Evolutionary conservation across 345 rosid genomes (phyloP), one percentile per base, ranked within the genome.

Genomic region (Cardamine resedifolia): DNA sequence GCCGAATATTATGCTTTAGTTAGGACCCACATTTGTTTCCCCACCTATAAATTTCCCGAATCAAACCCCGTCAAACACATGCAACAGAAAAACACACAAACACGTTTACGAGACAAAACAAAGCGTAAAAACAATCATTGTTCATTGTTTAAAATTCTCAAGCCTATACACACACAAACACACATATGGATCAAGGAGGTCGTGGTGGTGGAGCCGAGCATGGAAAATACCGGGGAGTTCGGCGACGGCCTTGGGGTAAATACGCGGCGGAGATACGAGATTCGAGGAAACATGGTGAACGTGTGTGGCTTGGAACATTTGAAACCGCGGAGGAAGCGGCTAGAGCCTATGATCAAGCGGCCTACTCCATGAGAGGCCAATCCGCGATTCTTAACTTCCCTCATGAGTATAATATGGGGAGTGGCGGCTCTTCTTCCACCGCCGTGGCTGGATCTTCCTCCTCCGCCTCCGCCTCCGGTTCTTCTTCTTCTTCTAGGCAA

Each of bases 181-280:
- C 1, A n/a, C n/a, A n/a, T n/a, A 75, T 75, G 79, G 66, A 70
- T n/a, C 75, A 64, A 70, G 76, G 79, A 34, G 75, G 75, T 70
- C 34, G 71, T 28, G 66, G 66, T 55, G 55, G 71, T 6, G 73
- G 63, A 59, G 73, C 68, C 5, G 75, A 76, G 36, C 71, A 76
- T 19, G 71, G 53, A n/a, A 76, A 76, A 66, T 90, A 87, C 78
- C 79, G 98, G 0, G 98, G 98, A 7, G 92, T 92, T n/a, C 45
- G 98, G 15, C 73, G 79, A 72, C 79, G 98, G 75, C 98, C 98
- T 0, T 92, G 98, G 98, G 98, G 96, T 5, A 92, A 90, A 79
- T 92, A 81, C 8, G 98, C 98, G 0, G 95, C 96, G 1, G 98
- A 92, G 90, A 92, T 92, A 64, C 85, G 96, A 0, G 96, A 92